Base-by-base conservation (phyloP, 2,329 filamentous ascomycete species). In the Penicillium sclerotiorum region DNA sequence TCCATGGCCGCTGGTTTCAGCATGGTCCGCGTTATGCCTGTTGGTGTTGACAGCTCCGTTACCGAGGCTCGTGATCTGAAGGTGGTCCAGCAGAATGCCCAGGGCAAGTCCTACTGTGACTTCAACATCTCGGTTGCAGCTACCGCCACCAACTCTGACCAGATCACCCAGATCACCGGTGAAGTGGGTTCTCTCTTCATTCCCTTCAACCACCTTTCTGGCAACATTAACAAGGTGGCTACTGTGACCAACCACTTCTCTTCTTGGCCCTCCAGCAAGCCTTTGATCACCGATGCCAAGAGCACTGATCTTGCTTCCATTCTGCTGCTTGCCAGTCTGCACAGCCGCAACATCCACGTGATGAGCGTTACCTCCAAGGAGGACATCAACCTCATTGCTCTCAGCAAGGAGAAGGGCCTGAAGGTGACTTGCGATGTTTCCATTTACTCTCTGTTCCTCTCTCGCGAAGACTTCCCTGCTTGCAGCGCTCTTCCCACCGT, bases 181-280 rank as follows among this genome's bases (percentile, higher is more conserved):
- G 87, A 91, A 58, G 88, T 92, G 48, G 89, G 88, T 22, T 90
- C 88, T 17, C 78, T 92, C 36, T 92, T 90, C 74, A 88, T 92
- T 55, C 88, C 88, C 12, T 92, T 92, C 78, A 90, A 92, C 71
- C 77, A 89, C 69, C 76, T 91, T 21, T 88, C 87, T 52, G 88
- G 87, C 60, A 92, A 91, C 70, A 90, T 92, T 69, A 90, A 84
- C 80, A 90, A 90, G 76, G 88, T 91, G 38, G 87, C 88, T 17
- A 84, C 88, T 8, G 87, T 91, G 54, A 89, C 87, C 45, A 83
- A 85, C 52, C 88, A 92, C 75, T 92, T 92, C 63, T 86, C 86
- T 53, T 80, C 84, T 20, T 92, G 88, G 88, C 88, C 88, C 28
- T 76, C 78, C 4, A 85, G 84, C 76, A 92, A 92, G 76, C 87